These are phyloP conservation scores for Desmodesmus armatus DNA, from an alignment of 139 green algal species.

Conservation along the genomic window DNA sequence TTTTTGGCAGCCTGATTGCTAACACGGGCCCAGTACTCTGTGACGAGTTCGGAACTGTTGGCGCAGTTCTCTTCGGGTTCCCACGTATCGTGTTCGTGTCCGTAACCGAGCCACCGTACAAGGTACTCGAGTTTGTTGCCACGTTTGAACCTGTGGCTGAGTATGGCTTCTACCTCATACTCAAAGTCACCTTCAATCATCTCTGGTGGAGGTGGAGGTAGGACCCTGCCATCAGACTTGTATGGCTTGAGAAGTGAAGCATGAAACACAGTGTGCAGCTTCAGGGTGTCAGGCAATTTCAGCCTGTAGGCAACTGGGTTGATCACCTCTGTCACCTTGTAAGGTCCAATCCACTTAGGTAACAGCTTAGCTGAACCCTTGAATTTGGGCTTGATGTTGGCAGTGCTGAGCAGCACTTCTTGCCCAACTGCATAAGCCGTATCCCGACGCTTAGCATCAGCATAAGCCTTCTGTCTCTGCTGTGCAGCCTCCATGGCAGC, in stretches of 20 bases:
- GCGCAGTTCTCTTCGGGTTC: conserved; percentile 21
- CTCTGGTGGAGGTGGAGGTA: conserved; percentile 4
- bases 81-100: conserved; percentile 46
- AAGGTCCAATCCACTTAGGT: conserved; percentile 58
- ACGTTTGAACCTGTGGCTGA: conserved; percentile 5
- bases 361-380: conserved; percentile 50
- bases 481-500: conserved; percentile 28
- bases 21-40: conserved; percentile 18
- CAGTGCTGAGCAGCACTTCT: conserved; percentile 42
- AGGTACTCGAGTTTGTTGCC: conserved; percentile 30
- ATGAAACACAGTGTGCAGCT: conserved; percentile 42
- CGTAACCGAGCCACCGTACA: conserved; percentile 42
- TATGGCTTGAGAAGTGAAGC: conserved; percentile 32
- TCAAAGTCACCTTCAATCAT: conserved; percentile 10
- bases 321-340: conserved; percentile 42
- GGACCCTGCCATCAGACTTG: not conserved
- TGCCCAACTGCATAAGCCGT: conserved; percentile 4
- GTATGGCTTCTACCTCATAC: conserved; percentile 22
- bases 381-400: conserved; percentile 23
- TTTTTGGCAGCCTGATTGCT: too few relatives aligned
- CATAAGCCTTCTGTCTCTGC: conserved; percentile 17
- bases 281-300: not conserved
- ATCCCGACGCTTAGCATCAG: not conserved
- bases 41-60: not conserved
- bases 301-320: conserved; percentile 40